Base-by-base conservation (phyloP, 495 filamentous ascomycete genomes). In the Podospora pseudopauciseta region DNA sequence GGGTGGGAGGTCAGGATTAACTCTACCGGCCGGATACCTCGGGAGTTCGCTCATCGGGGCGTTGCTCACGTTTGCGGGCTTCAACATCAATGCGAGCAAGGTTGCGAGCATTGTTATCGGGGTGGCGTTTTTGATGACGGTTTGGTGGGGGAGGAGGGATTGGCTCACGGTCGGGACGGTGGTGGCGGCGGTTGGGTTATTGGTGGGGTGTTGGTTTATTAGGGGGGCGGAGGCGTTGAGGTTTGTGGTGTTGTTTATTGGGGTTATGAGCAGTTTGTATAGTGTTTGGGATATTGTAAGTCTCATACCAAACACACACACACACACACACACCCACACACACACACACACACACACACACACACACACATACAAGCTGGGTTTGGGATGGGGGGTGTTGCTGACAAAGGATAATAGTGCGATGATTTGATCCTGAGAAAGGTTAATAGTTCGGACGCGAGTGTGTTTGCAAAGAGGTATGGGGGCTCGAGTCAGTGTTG, bases 221-320 rank as follows among this genome's bases (percentile, higher is more conserved):
- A 84, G 83, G 4, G 88, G 92, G 74, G 90, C 87, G 0, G 88
- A 91, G 79, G 82, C 90, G 34, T 73, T 93, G 77, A 78, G 88
- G 76, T 93, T 88, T 78, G 84, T 92, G 30, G 89, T 93, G 74
- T 83, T 94, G 34, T 93, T 93, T 70, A 92, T 94, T 66, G 91
- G 90, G 18, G 90, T 93, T 63, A 93, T 93, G 91, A 87, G 84
- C 23, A 85, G 84, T 16, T 82, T 92, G 13, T 93, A 93, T 73
- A 90, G 88, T 70, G 90, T 91, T 30, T 93, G 91, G 91, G 91
- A 93, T 86, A 93, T 93, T 76, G 88, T 90, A 76, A 80, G 88
- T 79, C 20, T 44, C 19, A 53, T 85, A 80, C 1, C 23, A 23
- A 23, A 1, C 23, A 23, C 23, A 23, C 23, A 23, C 1, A 23